Conservation (phyloP, 2,329 filamentous ascomycete species). For the Alternaria angustiovoidea region DNA sequence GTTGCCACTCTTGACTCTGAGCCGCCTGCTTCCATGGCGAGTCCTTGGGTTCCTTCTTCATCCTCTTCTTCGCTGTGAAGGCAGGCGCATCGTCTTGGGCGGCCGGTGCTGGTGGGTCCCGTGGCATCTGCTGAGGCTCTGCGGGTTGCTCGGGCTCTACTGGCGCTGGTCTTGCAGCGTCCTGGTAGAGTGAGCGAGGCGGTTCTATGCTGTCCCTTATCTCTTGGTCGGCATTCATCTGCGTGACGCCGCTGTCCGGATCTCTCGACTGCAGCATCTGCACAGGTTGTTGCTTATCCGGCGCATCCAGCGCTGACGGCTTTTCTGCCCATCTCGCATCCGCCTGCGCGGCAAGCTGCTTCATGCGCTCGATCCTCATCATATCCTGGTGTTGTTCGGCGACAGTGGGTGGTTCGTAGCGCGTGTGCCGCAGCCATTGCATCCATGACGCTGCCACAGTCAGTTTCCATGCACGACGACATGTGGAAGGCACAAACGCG, state of each 20-base stretch:
- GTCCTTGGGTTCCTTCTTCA: slow-evolving; percentile 44
- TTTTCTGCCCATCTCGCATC: slow-evolving; percentile 69
- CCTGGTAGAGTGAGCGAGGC: slow-evolving; percentile 1
- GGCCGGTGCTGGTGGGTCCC: slow-evolving; percentile 18
- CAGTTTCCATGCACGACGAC: not conserved
- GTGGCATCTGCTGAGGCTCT: slow-evolving; percentile 28
- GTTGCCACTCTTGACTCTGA: slow-evolving; percentile 58
- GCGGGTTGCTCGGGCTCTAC: not conserved
- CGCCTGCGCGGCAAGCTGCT: slow-evolving; percentile 65
- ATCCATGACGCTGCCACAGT: slow-evolving; percentile 67
- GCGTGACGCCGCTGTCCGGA: slow-evolving; percentile 48
- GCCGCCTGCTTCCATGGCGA: slow-evolving; percentile 52
- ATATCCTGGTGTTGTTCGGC: slow-evolving; percentile 67
- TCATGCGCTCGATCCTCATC: slow-evolving; percentile 64
- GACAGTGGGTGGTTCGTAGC: slow-evolving; percentile 63
- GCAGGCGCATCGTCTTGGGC: slow-evolving; percentile 19
- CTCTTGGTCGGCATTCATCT: slow-evolving; percentile 46
- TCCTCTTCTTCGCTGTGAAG: slow-evolving; percentile 32
- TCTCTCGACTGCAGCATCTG: slow-evolving; percentile 57
- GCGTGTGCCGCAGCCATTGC: slow-evolving; percentile 72
- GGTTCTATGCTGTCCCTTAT: slow-evolving; percentile 33
- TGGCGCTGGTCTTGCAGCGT: slow-evolving; percentile 12
- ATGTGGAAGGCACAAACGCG: slow-evolving; percentile 53
- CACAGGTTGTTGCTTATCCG: slow-evolving; percentile 58
- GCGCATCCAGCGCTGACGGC: slow-evolving; percentile 66